Conservation (phyloP, 2,329 filamentous ascomycete genomes). For the Hypomyces rosellus region DNA sequence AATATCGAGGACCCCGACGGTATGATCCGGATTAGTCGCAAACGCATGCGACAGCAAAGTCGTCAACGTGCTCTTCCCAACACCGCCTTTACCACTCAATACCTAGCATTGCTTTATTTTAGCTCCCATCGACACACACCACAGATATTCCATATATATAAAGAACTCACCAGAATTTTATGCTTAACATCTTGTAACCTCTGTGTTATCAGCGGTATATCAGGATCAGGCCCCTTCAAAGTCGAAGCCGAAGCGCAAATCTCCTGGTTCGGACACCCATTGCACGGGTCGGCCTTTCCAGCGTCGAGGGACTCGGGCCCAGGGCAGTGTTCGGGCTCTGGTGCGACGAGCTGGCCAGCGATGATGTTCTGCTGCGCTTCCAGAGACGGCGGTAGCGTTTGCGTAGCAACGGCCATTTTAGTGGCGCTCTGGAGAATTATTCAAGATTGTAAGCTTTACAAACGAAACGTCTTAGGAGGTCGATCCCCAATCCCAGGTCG, state of each 20-base stretch:
- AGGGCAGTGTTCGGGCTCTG: constrained; percentile 94
- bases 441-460: too few relatives aligned
- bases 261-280: constrained; percentile 88
- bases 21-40: constrained; percentile 68
- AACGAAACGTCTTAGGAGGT: too few relatives aligned
- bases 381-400: background rate
- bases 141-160: background rate
- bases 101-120: background rate
- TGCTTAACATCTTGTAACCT: constrained; percentile 77
- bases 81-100: constrained; percentile 89
- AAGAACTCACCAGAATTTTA: constrained; percentile 69
- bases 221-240: constrained; percentile 91
- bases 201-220: constrained; percentile 80
- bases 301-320: constrained; percentile 74
- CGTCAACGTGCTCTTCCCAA: constrained; percentile 93
- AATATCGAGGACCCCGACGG: constrained; percentile 93
- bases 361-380: background rate
- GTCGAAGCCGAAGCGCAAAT: constrained; percentile 76
- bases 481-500: too few relatives aligned
- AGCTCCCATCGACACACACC: background rate
- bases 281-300: constrained; percentile 74
- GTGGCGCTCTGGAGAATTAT: background rate
- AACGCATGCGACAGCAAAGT: constrained; percentile 85
- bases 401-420: background rate
- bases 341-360: constrained; percentile 66